Conservation (phyloP, 352 stramenopile genomes). For the Pythium aphanidermatum region DNA sequence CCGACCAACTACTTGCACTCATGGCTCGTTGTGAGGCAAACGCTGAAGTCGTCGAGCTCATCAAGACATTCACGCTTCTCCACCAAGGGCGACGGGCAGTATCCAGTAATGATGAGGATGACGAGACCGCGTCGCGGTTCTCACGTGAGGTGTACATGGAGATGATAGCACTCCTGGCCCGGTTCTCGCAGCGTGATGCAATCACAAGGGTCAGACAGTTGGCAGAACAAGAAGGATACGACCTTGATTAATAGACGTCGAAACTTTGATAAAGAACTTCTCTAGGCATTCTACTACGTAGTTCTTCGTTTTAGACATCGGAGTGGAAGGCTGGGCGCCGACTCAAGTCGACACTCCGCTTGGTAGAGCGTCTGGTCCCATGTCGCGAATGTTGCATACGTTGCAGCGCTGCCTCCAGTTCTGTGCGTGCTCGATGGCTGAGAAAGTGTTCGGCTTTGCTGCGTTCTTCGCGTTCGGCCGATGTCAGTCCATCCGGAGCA, state of each 20-base stretch:
- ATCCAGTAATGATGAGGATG: too few relatives aligned
- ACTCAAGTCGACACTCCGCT: background rate
- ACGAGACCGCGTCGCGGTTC: conserved; percentile 31
- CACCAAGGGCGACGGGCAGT: conserved; percentile 33
- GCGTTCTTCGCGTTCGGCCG: conserved; percentile 18
- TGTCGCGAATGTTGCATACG: too few relatives aligned
- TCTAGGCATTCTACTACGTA: conserved; percentile 6
- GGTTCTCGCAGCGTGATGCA: conserved; percentile 41
- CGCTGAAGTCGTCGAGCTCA: conserved; percentile 44
- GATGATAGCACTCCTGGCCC: conserved; percentile 33
- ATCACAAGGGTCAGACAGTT: conserved; percentile 36
- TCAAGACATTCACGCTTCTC: conserved; percentile 58
- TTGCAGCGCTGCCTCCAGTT: conserved; percentile 9
- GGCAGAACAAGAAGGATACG: conserved; percentile 20
- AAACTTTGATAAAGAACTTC: too few relatives aligned
- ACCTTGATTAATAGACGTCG: too few relatives aligned
- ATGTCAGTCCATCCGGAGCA: conserved; percentile 20
- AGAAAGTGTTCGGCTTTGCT: conserved; percentile 16
- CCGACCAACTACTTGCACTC: conserved; percentile 41
- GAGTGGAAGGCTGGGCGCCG: conserved; percentile 2
- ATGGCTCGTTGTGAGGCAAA: conserved; percentile 38
- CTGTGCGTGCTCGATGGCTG: conserved; percentile 6
- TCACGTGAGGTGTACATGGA: conserved; percentile 50
- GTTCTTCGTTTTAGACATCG: background rate
- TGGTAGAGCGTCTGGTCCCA: too few relatives aligned